Evolutionary conservation across 2,329 filamentous ascomycete species (phyloP), one percentile per base, ranked within the genome.

Genomic region (Lecanicillium sp.): DNA sequence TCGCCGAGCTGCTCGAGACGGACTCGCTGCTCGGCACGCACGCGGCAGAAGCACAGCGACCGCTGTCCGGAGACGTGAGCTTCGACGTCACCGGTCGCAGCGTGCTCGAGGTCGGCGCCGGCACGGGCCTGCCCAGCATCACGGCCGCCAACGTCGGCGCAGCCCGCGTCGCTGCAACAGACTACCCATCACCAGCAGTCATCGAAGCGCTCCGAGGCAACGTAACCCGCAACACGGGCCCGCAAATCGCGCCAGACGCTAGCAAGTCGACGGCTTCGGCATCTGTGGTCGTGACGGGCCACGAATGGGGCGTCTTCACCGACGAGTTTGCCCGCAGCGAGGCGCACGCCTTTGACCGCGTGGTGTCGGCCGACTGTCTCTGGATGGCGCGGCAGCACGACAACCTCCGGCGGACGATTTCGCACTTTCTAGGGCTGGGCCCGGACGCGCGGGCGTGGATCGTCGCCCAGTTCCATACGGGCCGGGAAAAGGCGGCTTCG

Each of bases 381-480:
- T 84, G 80, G 80, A 82, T 84, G 75, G 71, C 74, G 2, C 70
- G 69, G 60, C 74, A 87, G 63, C 84, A 87, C 57, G 68, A 59
- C n/a, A 82, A 79, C 55, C 67, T 87, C 18, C 70, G 71, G 33
- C 58, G 54, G 30, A 84, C 79, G 17, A 75, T 86, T 52, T 58
- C 68, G 5, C 75, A 77, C 58, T 84, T 86, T 52, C 64, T 87
- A 14, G 60, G 56, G 10, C 57, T 52, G 3, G 49, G 60, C 2
- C 27, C 50, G 7, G 56, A 50, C 13, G 72, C 77, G 3, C 65
- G 74, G 25, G 72, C 78, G 36, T 77, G 79, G 61, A 73, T 81
- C n/a, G 68, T 86, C 6, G 81, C 75, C 1, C 82, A 80, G 0
- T 85, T 87, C 48, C 83, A 87, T 52, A 85, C 83, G 0, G 83